phyloP scores from a whole-genome alignment of 1,139 yeast genomes.

The Candida glucosophila region DNA sequence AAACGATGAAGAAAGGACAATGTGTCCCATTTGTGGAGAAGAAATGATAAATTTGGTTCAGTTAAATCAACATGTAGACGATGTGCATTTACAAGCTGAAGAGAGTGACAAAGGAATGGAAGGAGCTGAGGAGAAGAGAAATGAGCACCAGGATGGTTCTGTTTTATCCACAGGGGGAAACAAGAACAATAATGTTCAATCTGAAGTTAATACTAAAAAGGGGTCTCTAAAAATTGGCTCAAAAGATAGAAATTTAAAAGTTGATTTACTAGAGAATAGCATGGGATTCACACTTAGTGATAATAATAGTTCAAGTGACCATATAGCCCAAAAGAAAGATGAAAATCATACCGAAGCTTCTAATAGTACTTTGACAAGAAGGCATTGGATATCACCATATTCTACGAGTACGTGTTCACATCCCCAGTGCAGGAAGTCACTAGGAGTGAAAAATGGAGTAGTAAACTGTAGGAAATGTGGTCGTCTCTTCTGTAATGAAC shows the following conservation, averaged over 20 bases:
- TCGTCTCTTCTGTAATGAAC: constrained; percentile 54
- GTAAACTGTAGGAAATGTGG: constrained; percentile 73
- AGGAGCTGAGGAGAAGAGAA: neutral
- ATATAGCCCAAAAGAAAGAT: constrained; percentile 1
- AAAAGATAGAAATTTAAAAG: constrained; percentile 12
- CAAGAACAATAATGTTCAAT: constrained; percentile 11
- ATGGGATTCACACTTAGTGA: constrained; percentile 25
- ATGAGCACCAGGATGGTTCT: too few species aligned
- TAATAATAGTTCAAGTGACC: constrained; percentile 1
- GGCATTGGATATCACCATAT: constrained; percentile 58
- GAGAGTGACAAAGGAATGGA: too few species aligned
- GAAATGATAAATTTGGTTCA: constrained; percentile 47
- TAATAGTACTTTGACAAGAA: constrained; percentile 26
- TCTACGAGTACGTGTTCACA: constrained; percentile 24
- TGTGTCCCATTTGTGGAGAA: constrained; percentile 69
- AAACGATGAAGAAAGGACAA: constrained; percentile 1
- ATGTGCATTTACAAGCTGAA: constrained; percentile 33
- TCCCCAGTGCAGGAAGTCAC: constrained; percentile 25
- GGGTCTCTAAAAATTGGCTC: constrained; percentile 17
- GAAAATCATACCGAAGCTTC: neutral
- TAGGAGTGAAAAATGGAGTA: constrained; percentile 42
- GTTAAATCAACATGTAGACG: constrained; percentile 68
- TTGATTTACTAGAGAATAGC: constrained; percentile 28
- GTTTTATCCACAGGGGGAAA: constrained; percentile 8
- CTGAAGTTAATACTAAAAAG: constrained; percentile 12